Evolutionary conservation across 169 alveolate genomes (phyloP).

Genomic region (Plasmodium gallinaceum): DNA sequence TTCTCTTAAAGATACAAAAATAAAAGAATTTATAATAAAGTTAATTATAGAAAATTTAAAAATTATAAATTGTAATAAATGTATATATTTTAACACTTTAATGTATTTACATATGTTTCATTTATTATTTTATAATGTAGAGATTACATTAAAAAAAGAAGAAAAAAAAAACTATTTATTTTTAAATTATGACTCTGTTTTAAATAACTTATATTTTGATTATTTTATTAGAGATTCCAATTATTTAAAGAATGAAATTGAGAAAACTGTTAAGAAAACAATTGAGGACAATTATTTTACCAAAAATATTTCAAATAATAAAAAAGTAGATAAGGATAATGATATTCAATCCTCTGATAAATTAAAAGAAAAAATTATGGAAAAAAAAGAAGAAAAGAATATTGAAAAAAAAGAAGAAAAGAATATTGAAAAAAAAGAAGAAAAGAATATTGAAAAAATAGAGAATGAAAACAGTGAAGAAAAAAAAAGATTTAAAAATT

Average conservation of each 20-base stretch:
- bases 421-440: neutral
- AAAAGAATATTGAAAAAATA: neutral
- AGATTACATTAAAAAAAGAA: neutral
- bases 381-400: neutral
- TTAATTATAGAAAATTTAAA: slow-evolving; percentile 53
- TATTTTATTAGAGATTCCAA: slow-evolving; percentile 19
- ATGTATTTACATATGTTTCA: slow-evolving; percentile 69
- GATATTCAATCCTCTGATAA: neutral
- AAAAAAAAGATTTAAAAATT: slow-evolving; percentile 15
- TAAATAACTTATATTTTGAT: slow-evolving; percentile 54
- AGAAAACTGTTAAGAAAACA: neutral
- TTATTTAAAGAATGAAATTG: neutral
- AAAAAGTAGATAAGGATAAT: neutral
- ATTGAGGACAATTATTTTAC: neutral
- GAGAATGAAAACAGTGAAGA: neutral
- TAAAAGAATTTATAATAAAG: slow-evolving; percentile 55
- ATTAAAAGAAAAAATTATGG: neutral
- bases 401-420: neutral
- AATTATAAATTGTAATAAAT: slow-evolving; percentile 25
- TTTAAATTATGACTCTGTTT: slow-evolving; percentile 39
- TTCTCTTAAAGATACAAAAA: slow-evolving; percentile 37
- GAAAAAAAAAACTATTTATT: slow-evolving; percentile 29
- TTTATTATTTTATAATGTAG: slow-evolving; percentile 14
- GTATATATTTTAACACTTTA: slow-evolving; percentile 41
- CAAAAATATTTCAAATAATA: neutral